Percentiles rank a stretch among this genome's conserved stretches.
Evolutionary conservation across 768 basidiomycete genomes (phyloP).

Genomic region (Tephrocybe sp.): DNA sequence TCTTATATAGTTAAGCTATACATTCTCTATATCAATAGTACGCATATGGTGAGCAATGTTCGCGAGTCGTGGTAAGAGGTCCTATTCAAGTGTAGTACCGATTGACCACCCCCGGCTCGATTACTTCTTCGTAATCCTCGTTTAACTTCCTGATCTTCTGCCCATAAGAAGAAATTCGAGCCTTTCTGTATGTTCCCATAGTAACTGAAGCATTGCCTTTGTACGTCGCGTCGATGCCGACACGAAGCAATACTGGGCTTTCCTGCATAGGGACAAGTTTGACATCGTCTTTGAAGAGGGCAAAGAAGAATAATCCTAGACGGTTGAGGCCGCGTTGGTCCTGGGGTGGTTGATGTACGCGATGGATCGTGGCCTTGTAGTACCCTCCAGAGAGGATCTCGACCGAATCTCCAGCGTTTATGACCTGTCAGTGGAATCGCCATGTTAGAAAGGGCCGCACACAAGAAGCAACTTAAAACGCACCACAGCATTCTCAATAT

Average conservation of each 20-base stretch:
- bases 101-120: too few relatives aligned
- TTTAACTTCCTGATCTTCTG: too few relatives aligned
- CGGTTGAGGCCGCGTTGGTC: slow-evolving; percentile 44
- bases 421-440: slow-evolving; percentile 27
- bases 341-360: slow-evolving; percentile 48
- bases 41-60: too few relatives aligned
- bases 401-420: slow-evolving; percentile 49
- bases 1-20: too few relatives aligned
- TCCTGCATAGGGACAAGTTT: slow-evolving; percentile 36
- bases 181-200: slow-evolving; percentile 41
- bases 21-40: too few relatives aligned
- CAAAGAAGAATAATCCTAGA: slow-evolving; percentile 50
- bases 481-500: slow-evolving; percentile 49
- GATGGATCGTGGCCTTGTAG: slow-evolving; percentile 47
- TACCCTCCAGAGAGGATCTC: slow-evolving; percentile 50
- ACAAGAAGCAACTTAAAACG: not conserved
- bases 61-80: too few relatives aligned
- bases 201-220: slow-evolving; percentile 38
- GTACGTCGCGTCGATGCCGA: slow-evolving; percentile 33
- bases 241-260: slow-evolving; percentile 41
- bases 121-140: too few relatives aligned
- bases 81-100: too few relatives aligned
- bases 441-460: not conserved
- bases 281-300: slow-evolving; percentile 42
- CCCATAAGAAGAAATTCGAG: slow-evolving; percentile 42